phyloP scores from a whole-genome alignment of 2,329 filamentous ascomycete species.

The Penicillium sp. region DNA sequence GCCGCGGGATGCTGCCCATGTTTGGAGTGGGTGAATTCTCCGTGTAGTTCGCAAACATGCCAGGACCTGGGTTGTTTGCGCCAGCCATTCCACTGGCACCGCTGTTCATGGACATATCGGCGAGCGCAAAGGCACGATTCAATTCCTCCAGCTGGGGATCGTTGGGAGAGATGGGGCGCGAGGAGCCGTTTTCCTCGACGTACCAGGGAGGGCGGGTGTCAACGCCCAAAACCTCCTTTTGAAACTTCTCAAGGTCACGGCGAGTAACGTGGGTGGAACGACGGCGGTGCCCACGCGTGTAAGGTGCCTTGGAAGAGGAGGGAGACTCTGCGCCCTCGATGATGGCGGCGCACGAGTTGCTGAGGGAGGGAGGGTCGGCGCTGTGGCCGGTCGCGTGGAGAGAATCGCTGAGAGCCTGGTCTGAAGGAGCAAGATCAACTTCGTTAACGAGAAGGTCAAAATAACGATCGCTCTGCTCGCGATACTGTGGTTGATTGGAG shows the following conservation, averaged over 20 bases:
- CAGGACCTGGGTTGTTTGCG: conserved; percentile 28
- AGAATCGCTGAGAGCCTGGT: background rate
- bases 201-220: conserved; percentile 31
- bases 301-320: conserved; percentile 36
- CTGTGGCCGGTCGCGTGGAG: background rate
- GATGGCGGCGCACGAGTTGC: conserved; percentile 27
- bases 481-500: background rate
- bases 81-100: conserved; percentile 29
- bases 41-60: conserved; percentile 35
- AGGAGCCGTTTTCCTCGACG: conserved; percentile 32
- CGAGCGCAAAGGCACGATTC: conserved; percentile 38
- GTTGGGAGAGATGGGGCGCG: conserved; percentile 23
- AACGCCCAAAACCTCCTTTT: conserved; percentile 38
- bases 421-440: background rate
- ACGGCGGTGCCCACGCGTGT: conserved; percentile 43
- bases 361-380: conserved; percentile 1
- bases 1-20: conserved; percentile 36
- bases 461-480: background rate
- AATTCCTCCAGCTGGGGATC: conserved; percentile 37
- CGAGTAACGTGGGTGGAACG: conserved; percentile 45
- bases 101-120: conserved; percentile 40
- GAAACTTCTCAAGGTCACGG: conserved; percentile 41
- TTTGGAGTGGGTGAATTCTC: conserved; percentile 36
- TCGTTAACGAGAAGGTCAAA: background rate
- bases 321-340: conserved; percentile 33